Conservation (phyloP, 495 filamentous ascomycete species). For the Cryomyces minteri region DNA sequence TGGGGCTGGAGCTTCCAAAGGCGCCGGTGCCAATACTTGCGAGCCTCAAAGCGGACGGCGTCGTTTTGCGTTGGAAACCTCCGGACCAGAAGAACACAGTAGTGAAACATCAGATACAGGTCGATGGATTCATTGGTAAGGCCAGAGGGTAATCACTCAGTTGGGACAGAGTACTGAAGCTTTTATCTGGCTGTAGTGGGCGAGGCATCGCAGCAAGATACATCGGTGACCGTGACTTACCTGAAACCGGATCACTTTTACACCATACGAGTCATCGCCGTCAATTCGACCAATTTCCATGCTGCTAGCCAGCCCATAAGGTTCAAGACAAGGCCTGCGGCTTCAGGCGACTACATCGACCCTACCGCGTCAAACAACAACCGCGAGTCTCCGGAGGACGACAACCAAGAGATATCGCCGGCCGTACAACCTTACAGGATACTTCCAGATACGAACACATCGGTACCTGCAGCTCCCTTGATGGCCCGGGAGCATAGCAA, state of each 20-base stretch:
- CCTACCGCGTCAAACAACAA: conserved; percentile 8
- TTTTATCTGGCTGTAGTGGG: conserved; percentile 37
- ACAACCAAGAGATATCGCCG: conserved; percentile 25
- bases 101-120: conserved; percentile 73
- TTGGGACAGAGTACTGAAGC: neutral
- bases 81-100: conserved; percentile 60
- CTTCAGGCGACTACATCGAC: conserved; percentile 14
- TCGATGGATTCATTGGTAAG: conserved; percentile 82
- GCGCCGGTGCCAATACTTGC: conserved; percentile 84
- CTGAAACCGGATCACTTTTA: conserved; percentile 77
- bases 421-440: conserved; percentile 26
- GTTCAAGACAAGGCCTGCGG: conserved; percentile 33
- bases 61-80: conserved; percentile 82
- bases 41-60: conserved; percentile 67
- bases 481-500: conserved; percentile 46
- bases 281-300: conserved; percentile 79
- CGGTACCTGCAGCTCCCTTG: conserved; percentile 28
- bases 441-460: conserved; percentile 31
- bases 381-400: conserved; percentile 15
- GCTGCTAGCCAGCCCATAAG: conserved; percentile 72
- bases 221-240: conserved; percentile 72
- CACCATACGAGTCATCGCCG: conserved; percentile 76
- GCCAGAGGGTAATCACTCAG: neutral
- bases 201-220: conserved; percentile 65
- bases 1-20: conserved; percentile 84